phyloP scores from a whole-genome alignment of 2,329 filamentous ascomycete species.

The Aureobasidium sp. region DNA sequence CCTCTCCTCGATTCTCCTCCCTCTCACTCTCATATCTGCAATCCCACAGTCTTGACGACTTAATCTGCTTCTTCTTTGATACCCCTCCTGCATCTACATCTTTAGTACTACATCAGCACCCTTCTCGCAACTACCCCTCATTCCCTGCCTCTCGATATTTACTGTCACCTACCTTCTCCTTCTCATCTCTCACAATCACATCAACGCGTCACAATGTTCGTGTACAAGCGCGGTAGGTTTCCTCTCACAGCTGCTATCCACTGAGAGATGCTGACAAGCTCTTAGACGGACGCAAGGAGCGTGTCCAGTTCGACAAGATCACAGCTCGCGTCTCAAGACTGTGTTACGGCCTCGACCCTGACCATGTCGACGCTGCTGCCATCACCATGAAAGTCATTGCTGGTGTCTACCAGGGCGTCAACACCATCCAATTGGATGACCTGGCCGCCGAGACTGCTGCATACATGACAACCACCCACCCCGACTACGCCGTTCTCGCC shows the following conservation, averaged over 20 bases:
- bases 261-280: constrained; percentile 20
- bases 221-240: constrained; percentile 54
- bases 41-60: constrained; percentile 10
- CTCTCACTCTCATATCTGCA: constrained; percentile 3
- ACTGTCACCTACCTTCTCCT: not conserved
- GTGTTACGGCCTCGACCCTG: constrained; percentile 93
- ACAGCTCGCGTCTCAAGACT: constrained; percentile 94
- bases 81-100: constrained; percentile 12
- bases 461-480: constrained; percentile 99
- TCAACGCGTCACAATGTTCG: constrained; percentile 46
- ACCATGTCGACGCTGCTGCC: constrained; percentile 92
- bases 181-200: constrained; percentile 20
- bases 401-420: constrained; percentile 97
- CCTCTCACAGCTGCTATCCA: not conserved
- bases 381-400: constrained; percentile 99
- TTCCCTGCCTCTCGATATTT: constrained; percentile 5
- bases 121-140: constrained; percentile 6
- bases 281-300: constrained; percentile 96
- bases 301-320: constrained; percentile 99
- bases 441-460: constrained; percentile 96
- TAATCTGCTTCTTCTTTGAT: constrained; percentile 15
- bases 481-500: constrained; percentile 96
- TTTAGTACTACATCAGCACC: not conserved
- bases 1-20: not conserved
- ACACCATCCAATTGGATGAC: constrained; percentile 92